Conservation (phyloP, 352 stramenopile genomes). For the Phytophthora pseudosyringae region DNA sequence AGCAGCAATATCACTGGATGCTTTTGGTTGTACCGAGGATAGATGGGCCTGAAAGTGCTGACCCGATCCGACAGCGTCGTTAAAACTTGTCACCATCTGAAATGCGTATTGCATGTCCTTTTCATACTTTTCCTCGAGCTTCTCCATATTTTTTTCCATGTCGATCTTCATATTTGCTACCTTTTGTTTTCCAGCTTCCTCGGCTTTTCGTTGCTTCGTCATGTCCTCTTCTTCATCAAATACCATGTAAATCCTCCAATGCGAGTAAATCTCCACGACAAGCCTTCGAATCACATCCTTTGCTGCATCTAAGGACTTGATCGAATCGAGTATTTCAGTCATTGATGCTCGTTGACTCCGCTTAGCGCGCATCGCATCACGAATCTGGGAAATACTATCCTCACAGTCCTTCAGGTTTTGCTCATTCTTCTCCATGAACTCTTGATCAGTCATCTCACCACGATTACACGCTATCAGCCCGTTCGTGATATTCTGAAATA, state of each 20-base stretch:
- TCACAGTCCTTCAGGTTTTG: constrained; percentile 61
- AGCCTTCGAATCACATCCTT: constrained; percentile 59
- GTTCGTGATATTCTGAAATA: constrained; percentile 56
- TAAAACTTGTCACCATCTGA: constrained; percentile 46
- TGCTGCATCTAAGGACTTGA: constrained; percentile 50
- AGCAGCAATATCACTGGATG: constrained; percentile 21
- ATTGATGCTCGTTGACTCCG: constrained; percentile 32
- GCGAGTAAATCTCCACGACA: constrained; percentile 58
- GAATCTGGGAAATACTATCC: constrained; percentile 65
- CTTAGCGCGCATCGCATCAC: constrained; percentile 41
- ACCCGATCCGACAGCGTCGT: constrained; percentile 14
- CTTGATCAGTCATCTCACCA: constrained; percentile 48
- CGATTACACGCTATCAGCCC: constrained; percentile 37
- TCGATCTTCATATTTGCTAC: constrained; percentile 24
- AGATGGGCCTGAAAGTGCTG: constrained; percentile 20
- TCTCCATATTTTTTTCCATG: constrained; percentile 36
- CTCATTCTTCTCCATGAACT: constrained; percentile 65
- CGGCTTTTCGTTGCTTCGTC: constrained; percentile 20
- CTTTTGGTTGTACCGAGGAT: constrained; percentile 23
- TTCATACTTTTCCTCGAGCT: constrained; percentile 39
- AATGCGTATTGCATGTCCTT: constrained; percentile 42
- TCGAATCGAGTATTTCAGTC: constrained; percentile 45
- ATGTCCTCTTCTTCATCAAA: constrained; percentile 34
- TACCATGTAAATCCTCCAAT: constrained; percentile 55
- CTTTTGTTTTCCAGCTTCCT: constrained; percentile 14